phyloP scores from a whole-genome alignment of 352 stramenopile genomes.

The Phytopythium oedochilum region DNA sequence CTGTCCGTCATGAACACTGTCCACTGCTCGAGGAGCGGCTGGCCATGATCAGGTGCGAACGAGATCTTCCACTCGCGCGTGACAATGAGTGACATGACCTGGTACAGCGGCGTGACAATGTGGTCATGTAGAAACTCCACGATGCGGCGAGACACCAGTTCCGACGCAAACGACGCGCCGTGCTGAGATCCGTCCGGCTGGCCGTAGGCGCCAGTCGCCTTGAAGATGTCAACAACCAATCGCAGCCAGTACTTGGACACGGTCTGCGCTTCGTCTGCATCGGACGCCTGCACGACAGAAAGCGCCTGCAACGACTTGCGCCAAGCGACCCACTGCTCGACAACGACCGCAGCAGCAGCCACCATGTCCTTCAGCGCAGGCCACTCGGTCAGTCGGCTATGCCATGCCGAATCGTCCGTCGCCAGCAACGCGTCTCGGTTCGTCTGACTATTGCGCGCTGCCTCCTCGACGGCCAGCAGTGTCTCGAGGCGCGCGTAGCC shows the following conservation, averaged over 20 bases:
- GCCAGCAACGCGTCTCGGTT: not conserved
- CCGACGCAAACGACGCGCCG: not conserved
- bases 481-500: not conserved
- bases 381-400: not conserved
- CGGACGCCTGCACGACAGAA: not conserved
- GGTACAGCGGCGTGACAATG: not conserved
- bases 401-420: not conserved
- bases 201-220: not conserved
- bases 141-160: not conserved
- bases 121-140: not conserved
- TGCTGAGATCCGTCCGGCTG: not conserved
- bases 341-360: not conserved
- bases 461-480: not conserved
- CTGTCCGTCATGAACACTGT: not conserved
- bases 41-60: not conserved
- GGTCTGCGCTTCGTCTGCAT: not conserved
- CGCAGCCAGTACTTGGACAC: not conserved
- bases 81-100: not conserved
- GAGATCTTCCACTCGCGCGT: slow-evolving; percentile 4
- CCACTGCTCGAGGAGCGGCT: not conserved
- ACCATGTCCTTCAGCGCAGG: not conserved
- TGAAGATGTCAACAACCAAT: not conserved
- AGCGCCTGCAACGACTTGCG: not conserved
- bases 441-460: not conserved
- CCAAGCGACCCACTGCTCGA: not conserved